These are phyloP conservation scores for Nakazawaea pomicola DNA, from an alignment of 805 yeast genomes.

Conservation along the genomic window DNA sequence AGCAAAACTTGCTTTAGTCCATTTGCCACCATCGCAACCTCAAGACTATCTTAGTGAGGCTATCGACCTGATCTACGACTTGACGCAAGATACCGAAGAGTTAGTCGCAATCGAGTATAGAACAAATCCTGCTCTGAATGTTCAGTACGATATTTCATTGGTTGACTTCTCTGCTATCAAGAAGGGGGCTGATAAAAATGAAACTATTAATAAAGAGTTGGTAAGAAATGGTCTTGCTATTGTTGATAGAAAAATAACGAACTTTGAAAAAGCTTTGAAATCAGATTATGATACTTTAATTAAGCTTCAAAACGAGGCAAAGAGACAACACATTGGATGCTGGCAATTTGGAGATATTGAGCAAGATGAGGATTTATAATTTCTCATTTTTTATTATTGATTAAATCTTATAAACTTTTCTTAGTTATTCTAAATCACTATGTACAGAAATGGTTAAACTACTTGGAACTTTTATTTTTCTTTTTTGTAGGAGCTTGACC, in stretches of 20 bases:
- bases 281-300: constrained; percentile 35
- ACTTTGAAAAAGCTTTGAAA: constrained; percentile 31
- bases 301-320: constrained; percentile 44
- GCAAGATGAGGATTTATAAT: constrained; percentile 36
- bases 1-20: constrained; percentile 47
- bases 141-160: constrained; percentile 46
- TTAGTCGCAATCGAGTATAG: constrained; percentile 51
- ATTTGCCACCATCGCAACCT: constrained; percentile 52
- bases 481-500: constrained; percentile 36
- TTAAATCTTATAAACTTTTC: not conserved
- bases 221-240: constrained; percentile 58
- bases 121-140: constrained; percentile 29
- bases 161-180: constrained; percentile 44
- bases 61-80: constrained; percentile 47
- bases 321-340: constrained; percentile 49
- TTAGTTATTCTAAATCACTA: not conserved
- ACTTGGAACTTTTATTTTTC: constrained; percentile 20
- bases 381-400: not conserved
- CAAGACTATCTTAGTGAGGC: constrained; percentile 53
- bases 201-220: constrained; percentile 56
- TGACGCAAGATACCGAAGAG: constrained; percentile 40
- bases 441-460: constrained; percentile 4
- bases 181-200: constrained; percentile 46
- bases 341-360: constrained; percentile 77
- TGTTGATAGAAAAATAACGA: constrained; percentile 32